phyloP scores from a whole-genome alignment of 2,329 filamentous ascomycete genomes.

The Trichoderma brevicompactum region DNA sequence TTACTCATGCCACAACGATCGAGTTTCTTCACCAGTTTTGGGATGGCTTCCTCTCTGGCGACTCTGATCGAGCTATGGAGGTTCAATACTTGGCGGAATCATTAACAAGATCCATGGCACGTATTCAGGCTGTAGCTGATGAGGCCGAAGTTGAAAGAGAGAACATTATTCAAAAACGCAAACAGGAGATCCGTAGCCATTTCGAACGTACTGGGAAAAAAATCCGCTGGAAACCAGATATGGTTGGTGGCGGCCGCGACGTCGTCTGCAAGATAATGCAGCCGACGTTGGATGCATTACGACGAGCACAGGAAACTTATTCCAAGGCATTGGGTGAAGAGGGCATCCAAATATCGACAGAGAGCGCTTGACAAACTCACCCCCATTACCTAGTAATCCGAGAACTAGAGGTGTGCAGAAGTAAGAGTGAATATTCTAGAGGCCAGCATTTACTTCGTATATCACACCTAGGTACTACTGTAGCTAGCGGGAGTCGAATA shows the following conservation, averaged over 20 bases:
- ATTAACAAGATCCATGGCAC: slow-evolving; percentile 72
- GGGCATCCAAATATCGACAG: slow-evolving; percentile 53
- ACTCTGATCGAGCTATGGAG: slow-evolving; percentile 78
- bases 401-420: neutral
- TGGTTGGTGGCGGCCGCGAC: slow-evolving; percentile 73
- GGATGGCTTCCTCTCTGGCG: slow-evolving; percentile 87
- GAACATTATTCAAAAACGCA: slow-evolving; percentile 67
- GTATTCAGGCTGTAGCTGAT: slow-evolving; percentile 79
- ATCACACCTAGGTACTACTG: neutral
- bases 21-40: slow-evolving; percentile 99
- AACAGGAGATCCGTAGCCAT: slow-evolving; percentile 71
- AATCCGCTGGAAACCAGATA: slow-evolving; percentile 68
- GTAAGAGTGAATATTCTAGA: neutral
- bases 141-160: slow-evolving; percentile 78
- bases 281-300: slow-evolving; percentile 72
- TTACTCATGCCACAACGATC: slow-evolving; percentile 88
- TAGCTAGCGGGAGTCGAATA: neutral
- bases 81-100: slow-evolving; percentile 82
- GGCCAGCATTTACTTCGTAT: neutral
- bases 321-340: slow-evolving; percentile 71
- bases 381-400: neutral
- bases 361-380: slow-evolving; percentile 34
- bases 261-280: slow-evolving; percentile 77
- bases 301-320: slow-evolving; percentile 73
- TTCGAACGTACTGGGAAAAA: slow-evolving; percentile 76